Evolutionary conservation across 345 rosid genomes (phyloP), one percentile per base, ranked within the genome.

Genomic region (Populus euphratica): DNA sequence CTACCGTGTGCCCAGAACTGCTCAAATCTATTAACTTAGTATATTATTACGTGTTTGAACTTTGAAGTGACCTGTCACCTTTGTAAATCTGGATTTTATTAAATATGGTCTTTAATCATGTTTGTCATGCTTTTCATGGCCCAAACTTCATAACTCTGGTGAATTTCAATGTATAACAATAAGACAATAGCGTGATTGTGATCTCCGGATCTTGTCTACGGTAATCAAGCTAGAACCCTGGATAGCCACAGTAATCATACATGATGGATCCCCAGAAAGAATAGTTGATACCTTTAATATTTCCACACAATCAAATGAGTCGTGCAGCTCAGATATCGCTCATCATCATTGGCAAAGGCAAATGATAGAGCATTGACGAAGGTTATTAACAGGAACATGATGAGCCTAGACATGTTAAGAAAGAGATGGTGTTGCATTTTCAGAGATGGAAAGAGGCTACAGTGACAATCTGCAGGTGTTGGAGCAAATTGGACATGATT

Each of bases 181-280:
- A 63, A 13, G 16, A 27, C 4, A 0, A 31, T 27, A 4, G 2
- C 33, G 1, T 63, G 68, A 63, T 64, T 25, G 68, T 64, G 38
- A 64, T 3, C 70, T 77, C 81, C 0, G 80, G 76, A 6, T 0
- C 0, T 2, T 4, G 5, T 16, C 0, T 2, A 0, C 0, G 41
- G 62, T 89, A 86, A 2, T 62, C 47, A 1, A 88, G 68, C 70
- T 35, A 2, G 31, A 85, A 88, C 1, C 76, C 70, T 0, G 83
- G 90, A 44, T 36, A 77, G n/a, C 90, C 90, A 2, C 90, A 87
- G 0, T 35, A 75, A 39, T 63, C 75, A 25, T 70, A 79, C 1
- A 20, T 69, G 12, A 61, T 0, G 11, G 20, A 41, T 25, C 82
- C 86, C 86, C 79, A 85, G 77, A 88, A 88, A 11, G 86, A 87